Conservation (phyloP, 352 stramenopile species). For the Phytophthora brassicae region DNA sequence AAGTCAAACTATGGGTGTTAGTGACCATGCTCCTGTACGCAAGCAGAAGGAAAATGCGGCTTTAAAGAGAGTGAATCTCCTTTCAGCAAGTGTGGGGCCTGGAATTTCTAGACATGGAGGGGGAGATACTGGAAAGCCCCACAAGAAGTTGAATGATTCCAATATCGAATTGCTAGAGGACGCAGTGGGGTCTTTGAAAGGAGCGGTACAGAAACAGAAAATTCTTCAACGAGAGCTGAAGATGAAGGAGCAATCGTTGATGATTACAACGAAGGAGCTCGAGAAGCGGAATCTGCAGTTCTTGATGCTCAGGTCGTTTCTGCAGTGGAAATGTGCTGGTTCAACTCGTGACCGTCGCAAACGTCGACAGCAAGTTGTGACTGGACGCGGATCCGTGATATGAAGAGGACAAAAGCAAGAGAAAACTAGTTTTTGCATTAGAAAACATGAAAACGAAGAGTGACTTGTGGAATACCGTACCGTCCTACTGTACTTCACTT, state of each 20-base stretch:
- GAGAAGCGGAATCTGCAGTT: conserved; percentile 38
- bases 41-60: background rate
- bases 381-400: background rate
- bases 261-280: conserved; percentile 21
- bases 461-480: too few species aligned
- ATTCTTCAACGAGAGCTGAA: conserved; percentile 34
- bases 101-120: conserved; percentile 9
- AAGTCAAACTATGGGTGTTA: conserved; percentile 14
- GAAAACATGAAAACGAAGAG: too few species aligned
- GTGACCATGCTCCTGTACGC: background rate
- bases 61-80: conserved; percentile 12
- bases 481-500: too few species aligned
- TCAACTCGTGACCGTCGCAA: conserved; percentile 6
- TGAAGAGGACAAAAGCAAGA: background rate
- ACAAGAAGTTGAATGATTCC: conserved; percentile 26
- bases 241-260: conserved; percentile 27
- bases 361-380: conserved; percentile 1
- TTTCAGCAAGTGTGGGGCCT: conserved; percentile 18
- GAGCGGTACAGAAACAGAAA: conserved; percentile 37
- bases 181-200: conserved; percentile 42
- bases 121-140: conserved; percentile 11
- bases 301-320: conserved; percentile 38
- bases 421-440: conserved; percentile 1
- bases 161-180: conserved; percentile 49
- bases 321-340: conserved; percentile 43